A percentile compares a stretch with the other conserved stretches of the same genome.
These are phyloP conservation scores for Collariella sp. DNA, from an alignment of 495 filamentous ascomycete species.

Conservation along the genomic window DNA sequence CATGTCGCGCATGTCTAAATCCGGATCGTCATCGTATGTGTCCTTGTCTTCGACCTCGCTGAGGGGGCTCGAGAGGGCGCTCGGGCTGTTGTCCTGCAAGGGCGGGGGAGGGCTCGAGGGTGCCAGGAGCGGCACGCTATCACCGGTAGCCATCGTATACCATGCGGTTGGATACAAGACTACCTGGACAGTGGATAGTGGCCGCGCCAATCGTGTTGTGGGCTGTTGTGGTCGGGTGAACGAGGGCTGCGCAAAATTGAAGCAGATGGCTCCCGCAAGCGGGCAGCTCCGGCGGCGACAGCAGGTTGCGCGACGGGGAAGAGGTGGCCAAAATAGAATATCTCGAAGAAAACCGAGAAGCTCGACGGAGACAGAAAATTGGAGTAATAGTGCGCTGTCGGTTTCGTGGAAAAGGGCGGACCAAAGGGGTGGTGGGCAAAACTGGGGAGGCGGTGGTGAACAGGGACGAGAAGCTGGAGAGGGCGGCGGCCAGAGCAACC, in stretches of 20 bases:
- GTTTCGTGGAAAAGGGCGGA: neutral
- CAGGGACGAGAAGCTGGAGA: conserved; percentile 17
- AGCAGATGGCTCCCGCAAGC: conserved; percentile 7
- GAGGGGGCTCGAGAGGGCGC: conserved; percentile 55
- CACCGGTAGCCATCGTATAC: conserved; percentile 38
- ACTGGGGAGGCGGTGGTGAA: conserved; percentile 10
- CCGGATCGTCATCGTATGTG: conserved; percentile 38
- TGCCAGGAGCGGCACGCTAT: conserved; percentile 36
- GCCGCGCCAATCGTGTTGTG: conserved; percentile 14
- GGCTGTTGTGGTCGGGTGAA: conserved; percentile 10
- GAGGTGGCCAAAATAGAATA: neutral
- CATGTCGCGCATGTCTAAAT: conserved; percentile 30
- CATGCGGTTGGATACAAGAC: conserved; percentile 13
- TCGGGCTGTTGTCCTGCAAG: conserved; percentile 29
- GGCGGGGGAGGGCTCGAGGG: conserved; percentile 40
- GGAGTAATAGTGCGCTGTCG: neutral
- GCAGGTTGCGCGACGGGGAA: conserved; percentile 12
- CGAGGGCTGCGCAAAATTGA: conserved; percentile 24
- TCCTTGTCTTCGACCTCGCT: conserved; percentile 84
- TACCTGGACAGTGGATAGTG: neutral
- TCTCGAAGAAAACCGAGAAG: neutral
- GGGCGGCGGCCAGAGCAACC: conserved; percentile 17
- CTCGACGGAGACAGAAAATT: neutral
- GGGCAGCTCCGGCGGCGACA: conserved; percentile 17
- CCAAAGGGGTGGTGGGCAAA: conserved; percentile 14